Evolutionary conservation across 768 basidiomycete species (phyloP), one percentile per base, ranked within the genome.

Genomic region (Amanita rimosa): DNA sequence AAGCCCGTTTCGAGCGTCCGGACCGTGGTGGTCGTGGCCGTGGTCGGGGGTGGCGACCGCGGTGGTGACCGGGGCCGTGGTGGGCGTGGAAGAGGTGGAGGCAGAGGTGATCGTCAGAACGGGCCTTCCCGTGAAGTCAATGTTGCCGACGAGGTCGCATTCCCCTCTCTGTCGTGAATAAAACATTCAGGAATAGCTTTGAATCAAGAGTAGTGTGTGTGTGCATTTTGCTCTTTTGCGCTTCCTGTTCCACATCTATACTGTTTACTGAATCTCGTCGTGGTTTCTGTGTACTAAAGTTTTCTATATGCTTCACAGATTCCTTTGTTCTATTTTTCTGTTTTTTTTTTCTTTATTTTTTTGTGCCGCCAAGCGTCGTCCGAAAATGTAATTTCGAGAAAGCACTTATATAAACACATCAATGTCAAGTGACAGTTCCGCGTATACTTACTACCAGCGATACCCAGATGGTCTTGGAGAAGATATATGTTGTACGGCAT

Each of bases 1-100:
- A 96, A 13, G 87, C 81, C 48, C 86, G 77, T 58, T 93, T 92
- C 63, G 84, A 91, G 38, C 83, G 84, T 55, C 90, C 90, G 47
- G 63, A 72, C n/a, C 79, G 85, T 54, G 78, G 79, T 51, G 76
- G 78, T 22, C 75, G 76, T 52, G 72, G 83, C 24, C 71, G 49
- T 14, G 49, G 49, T 16, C 41, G 53, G 11, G n/a, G 22, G 40
- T 37, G 57, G 59, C 17, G 60, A 60, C 27, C 51, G 57, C 44
- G 51, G 48, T 27, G 56, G 75, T 40, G 64, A 80, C 52, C 73
- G 70, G 49, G 69, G 65, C 38, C 66, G 71, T 49, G 64, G 70
- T 48, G 69, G 66, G 40, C 66, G 71, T 46, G 63, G 67, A 50
- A 65, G 71, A 48, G 62, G 61, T 41, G 71, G 70, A 26, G 69